These are phyloP conservation scores for Fusarium hostae DNA, from an alignment of 2,329 filamentous ascomycete genomes.

Conservation along the genomic window DNA sequence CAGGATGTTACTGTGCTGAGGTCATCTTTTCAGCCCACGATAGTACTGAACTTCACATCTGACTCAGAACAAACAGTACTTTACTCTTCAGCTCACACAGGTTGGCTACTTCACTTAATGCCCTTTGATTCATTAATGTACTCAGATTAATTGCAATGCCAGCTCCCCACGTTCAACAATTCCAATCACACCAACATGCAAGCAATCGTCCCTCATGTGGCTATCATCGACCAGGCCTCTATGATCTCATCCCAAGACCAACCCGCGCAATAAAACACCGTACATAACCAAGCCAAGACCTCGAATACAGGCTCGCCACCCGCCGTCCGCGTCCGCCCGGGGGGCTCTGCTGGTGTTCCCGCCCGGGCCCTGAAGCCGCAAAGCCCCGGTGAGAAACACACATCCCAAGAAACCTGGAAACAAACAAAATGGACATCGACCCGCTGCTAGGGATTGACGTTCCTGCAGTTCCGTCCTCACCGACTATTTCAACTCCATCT, in stretches of 20 bases:
- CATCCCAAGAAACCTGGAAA: neutral
- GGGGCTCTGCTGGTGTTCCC: slow-evolving; percentile 22
- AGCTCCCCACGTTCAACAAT: slow-evolving; percentile 35
- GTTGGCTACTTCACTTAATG: slow-evolving; percentile 7
- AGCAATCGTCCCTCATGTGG: slow-evolving; percentile 12
- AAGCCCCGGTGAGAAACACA: slow-evolving; percentile 20
- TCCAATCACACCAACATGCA: slow-evolving; percentile 27
- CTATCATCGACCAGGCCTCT: slow-evolving; percentile 7
- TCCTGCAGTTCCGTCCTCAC: slow-evolving; percentile 44
- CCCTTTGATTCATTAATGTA: slow-evolving; percentile 32
- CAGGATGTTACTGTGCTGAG: slow-evolving; percentile 4
- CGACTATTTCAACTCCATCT: slow-evolving; percentile 35
- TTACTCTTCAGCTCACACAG: slow-evolving; percentile 19
- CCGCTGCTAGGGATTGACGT: slow-evolving; percentile 38
- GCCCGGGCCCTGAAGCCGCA: slow-evolving; percentile 37
- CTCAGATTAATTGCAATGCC: slow-evolving; percentile 24
- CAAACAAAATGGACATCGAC: slow-evolving; percentile 6
- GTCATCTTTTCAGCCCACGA: neutral
- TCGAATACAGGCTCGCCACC: slow-evolving; percentile 26
- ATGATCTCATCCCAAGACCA: slow-evolving; percentile 19
- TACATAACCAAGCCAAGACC: slow-evolving; percentile 10
- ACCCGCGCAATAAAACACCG: neutral
- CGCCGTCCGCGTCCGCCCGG: slow-evolving; percentile 19
- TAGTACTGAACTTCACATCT: neutral
- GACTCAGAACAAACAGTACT: slow-evolving; percentile 40